A percentile compares a stretch with the other conserved stretches of the same genome.
Conservation (phyloP, 164 flowering plant species). For the Vitis rupestris region DNA sequence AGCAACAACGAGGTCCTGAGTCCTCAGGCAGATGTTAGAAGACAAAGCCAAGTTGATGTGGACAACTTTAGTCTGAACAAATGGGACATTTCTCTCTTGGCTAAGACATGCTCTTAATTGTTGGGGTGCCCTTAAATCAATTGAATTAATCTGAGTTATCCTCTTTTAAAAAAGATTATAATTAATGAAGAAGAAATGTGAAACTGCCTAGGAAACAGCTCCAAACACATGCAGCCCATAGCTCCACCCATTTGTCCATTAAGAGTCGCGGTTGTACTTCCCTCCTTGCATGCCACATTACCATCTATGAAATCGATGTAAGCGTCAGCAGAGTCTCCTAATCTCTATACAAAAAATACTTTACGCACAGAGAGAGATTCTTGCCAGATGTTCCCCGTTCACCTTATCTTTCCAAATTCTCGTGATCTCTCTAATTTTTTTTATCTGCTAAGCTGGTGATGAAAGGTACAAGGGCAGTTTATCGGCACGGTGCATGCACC, state of each 20-base stretch:
- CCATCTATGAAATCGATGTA: not conserved
- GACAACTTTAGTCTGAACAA: too few species aligned
- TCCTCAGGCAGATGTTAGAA: too few species aligned
- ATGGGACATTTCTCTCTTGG: too few species aligned
- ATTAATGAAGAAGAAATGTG: not conserved
- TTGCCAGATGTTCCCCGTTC: slow-evolving; percentile 2
- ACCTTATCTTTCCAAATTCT: slow-evolving; percentile 19
- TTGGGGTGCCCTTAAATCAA: too few species aligned
- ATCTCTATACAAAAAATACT: slow-evolving; percentile 3
- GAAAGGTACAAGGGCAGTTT: slow-evolving; percentile 7
- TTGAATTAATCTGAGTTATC: too few species aligned
- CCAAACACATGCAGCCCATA: slow-evolving; percentile 12
- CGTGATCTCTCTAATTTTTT: slow-evolving; percentile 16
- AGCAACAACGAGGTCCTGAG: too few species aligned
- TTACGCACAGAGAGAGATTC: slow-evolving; percentile 6
- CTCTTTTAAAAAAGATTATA: too few species aligned
- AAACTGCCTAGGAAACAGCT: slow-evolving; percentile 1
- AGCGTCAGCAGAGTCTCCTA: slow-evolving; percentile 4
- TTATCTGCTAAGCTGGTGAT: not conserved
- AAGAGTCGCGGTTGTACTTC: not conserved
- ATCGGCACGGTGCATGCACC: slow-evolving; percentile 26
- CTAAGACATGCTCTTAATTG: too few species aligned
- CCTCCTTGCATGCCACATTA: not conserved
- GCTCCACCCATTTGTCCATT: not conserved
- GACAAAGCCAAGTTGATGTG: too few species aligned